Evolutionary conservation across 148 eudicot genomes (phyloP), one percentile per base, ranked within the genome.

Genomic region (Spergularia marina): DNA sequence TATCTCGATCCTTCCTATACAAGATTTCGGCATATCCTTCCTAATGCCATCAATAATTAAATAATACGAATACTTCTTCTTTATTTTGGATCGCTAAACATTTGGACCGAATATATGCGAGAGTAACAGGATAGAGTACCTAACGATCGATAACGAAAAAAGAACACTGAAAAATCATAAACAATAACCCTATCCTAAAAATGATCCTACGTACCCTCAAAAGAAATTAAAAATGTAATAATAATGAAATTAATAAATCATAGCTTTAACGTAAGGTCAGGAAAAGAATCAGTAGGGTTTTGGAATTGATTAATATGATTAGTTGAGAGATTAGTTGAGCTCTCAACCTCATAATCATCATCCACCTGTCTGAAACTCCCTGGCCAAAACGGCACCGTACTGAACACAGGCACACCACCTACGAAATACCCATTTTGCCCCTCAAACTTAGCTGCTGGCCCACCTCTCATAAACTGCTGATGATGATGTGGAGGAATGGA

Each of bases 251-350:
- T 44, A 44, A n/a, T n/a, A n/a, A n/a, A 76, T 86, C 79, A 90
- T 64, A 90, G 81, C 79, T 83, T 85, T 23, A 90, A 81, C 7
- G 91, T 84, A 74, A 90, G 94, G 76, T 90, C 91, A 18, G 91
- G 91, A 20, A 57, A 75, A 65, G 71, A 56, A 64, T 69, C 75
- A 65, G 8, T 25, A 40, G 65, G 14, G 12, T 54, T 15, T 44
- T 69, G 53, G 65, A 79, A 25, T 41, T 57, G 65, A 74, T 73
- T 49, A 79, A 67, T 7, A 74, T 30, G 44, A 55, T 18, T 7
- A 41, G 1, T 78, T 71, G 69, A 44, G 49, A 44, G 49, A 44
- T 44, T 67, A 59, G 77, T 39, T 72, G 80, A 67, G 15, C 74
- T 72, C 1, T 81, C 74, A 77, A 79, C 77, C 51, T 76, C 76